Conservation (phyloP, 176 grass and related monocot genomes). For the Avena insularis region DNA sequence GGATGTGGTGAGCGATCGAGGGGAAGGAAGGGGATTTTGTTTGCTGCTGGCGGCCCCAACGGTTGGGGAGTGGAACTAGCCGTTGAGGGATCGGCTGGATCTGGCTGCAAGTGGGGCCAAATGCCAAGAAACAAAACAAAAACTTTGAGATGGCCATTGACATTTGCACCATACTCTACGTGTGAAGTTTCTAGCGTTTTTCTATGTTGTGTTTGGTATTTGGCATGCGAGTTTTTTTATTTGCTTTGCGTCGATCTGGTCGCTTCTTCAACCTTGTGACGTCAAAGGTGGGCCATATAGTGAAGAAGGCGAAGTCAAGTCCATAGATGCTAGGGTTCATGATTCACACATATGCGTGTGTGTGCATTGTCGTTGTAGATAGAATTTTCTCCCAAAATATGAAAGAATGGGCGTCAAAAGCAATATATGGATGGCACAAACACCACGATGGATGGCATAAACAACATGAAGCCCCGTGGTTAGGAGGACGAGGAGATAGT, state of each 20-base stretch:
- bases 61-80: constrained; percentile 46
- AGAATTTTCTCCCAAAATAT: too few relatives aligned
- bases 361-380: too few relatives aligned
- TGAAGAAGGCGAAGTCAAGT: neutral
- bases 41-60: constrained; percentile 40
- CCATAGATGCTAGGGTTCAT: too few relatives aligned
- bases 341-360: too few relatives aligned
- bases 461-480: too few relatives aligned
- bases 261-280: neutral
- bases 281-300: neutral
- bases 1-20: neutral
- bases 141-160: neutral
- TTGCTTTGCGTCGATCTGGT: neutral
- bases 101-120: neutral
- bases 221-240: neutral
- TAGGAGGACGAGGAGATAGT: too few relatives aligned
- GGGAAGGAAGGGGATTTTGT: constrained; percentile 3
- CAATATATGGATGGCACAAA: too few relatives aligned
- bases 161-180: neutral
- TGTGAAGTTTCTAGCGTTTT: neutral
- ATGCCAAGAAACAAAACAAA: neutral
- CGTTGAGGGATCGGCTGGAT: constrained; percentile 29
- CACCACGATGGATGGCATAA: too few relatives aligned
- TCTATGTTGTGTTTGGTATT: neutral
- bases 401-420: too few relatives aligned